Percentiles rank a stretch among this genome's conserved stretches.
Conservation (phyloP, 2,329 filamentous ascomycete genomes). For the Alternaria sp. region DNA sequence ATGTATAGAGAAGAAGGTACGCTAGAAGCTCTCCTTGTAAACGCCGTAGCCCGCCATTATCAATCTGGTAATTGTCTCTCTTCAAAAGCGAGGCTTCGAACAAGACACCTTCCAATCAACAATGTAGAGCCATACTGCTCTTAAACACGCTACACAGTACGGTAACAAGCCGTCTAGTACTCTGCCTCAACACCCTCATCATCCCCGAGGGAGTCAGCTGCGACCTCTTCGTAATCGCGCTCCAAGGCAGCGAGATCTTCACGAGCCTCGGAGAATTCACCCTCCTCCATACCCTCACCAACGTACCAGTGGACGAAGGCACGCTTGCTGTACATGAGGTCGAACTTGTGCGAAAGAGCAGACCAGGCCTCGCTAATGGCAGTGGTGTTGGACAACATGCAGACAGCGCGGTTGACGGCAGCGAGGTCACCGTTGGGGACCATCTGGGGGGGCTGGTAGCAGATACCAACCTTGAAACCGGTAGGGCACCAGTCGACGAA, state of each 20-base stretch:
- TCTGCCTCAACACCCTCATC: slow-evolving; percentile 87
- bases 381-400: slow-evolving; percentile 99
- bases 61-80: slow-evolving; percentile 22
- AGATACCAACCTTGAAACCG: slow-evolving; percentile 99
- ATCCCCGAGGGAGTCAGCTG: slow-evolving; percentile 87
- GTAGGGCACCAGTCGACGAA: slow-evolving; percentile 99
- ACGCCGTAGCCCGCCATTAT: slow-evolving; percentile 26
- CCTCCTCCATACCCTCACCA: slow-evolving; percentile 99
- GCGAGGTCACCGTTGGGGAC: slow-evolving; percentile 97
- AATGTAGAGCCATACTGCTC: slow-evolving; percentile 33
- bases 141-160: slow-evolving; percentile 25
- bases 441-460: slow-evolving; percentile 96
- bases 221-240: slow-evolving; percentile 97
- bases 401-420: slow-evolving; percentile 97
- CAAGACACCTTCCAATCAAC: slow-evolving; percentile 33
- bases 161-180: slow-evolving; percentile 68
- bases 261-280: slow-evolving; percentile 98
- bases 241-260: slow-evolving; percentile 98
- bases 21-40: slow-evolving; percentile 25
- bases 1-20: slow-evolving; percentile 22
- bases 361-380: slow-evolving; percentile 99
- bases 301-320: slow-evolving; percentile 99
- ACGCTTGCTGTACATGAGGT: slow-evolving; percentile 99
- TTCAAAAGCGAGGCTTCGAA: slow-evolving; percentile 30
- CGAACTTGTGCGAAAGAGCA: slow-evolving; percentile 95